Conservation (phyloP, 2,329 filamentous ascomycete genomes). For the Colletotrichum sp. region DNA sequence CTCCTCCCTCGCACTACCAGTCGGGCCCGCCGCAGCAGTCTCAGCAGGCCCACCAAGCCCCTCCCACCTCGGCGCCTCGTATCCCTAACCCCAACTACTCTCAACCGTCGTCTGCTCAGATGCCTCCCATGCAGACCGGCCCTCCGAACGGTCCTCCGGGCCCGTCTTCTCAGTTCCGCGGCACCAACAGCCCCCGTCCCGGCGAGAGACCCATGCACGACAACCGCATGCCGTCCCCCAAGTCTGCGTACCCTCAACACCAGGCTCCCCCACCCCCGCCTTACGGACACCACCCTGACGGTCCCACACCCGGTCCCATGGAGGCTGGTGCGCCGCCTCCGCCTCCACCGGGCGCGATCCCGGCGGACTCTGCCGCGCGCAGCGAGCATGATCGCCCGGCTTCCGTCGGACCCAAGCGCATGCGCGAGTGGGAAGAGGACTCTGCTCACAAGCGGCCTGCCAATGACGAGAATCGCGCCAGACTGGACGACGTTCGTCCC, state of each 20-base stretch:
- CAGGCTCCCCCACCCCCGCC: slow-evolving; percentile 52
- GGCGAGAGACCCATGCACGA: slow-evolving; percentile 85
- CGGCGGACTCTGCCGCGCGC: slow-evolving; percentile 68
- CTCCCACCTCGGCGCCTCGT: slow-evolving; percentile 49
- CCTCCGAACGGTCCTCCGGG: slow-evolving; percentile 49
- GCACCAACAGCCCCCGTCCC: slow-evolving; percentile 76
- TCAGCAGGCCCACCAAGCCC: slow-evolving; percentile 44
- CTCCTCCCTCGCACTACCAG: slow-evolving; percentile 54
- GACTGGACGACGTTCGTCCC: slow-evolving; percentile 82
- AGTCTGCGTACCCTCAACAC: slow-evolving; percentile 81
- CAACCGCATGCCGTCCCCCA: slow-evolving; percentile 88
- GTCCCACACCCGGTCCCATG: slow-evolving; percentile 60
- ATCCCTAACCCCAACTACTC: slow-evolving; percentile 65
- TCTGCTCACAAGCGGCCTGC: slow-evolving; percentile 80
- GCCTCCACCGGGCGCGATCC: slow-evolving; percentile 54
- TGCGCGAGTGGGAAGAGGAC: slow-evolving; percentile 93
- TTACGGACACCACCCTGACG: slow-evolving; percentile 76
- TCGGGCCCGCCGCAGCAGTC: slow-evolving; percentile 55
- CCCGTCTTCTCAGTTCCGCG: slow-evolving; percentile 72
- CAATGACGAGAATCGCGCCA: slow-evolving; percentile 85
- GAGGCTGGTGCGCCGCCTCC: slow-evolving; percentile 72
- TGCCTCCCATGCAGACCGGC: slow-evolving; percentile 39
- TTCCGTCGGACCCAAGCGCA: slow-evolving; percentile 81
- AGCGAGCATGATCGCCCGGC: slow-evolving; percentile 74
- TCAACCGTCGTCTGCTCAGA: slow-evolving; percentile 45